Base-by-base conservation (phyloP, 1,139 yeast species). In the Saccharomyces hybrid region DNA sequence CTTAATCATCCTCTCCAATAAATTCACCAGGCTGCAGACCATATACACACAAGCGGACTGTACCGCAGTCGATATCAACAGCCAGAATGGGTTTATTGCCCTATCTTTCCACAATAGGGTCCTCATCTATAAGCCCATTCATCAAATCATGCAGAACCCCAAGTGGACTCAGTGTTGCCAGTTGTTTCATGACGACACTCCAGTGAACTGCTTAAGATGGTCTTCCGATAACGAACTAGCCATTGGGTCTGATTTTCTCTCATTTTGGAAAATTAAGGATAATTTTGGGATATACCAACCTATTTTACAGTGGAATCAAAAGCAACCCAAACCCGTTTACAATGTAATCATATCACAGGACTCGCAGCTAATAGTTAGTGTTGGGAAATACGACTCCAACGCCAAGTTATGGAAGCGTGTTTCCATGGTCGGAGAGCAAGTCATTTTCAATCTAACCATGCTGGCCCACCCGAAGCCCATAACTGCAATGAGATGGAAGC, bases 361-460 rank as follows among this genome's bases (percentile, higher is more conserved):
- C 60, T 81, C 89, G 0, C 80, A 79, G 55, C 74, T 84, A 51
- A 81, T 91, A 27, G 85, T 91, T 3, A 78, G 86, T 51, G 77
- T 81, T 49, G 83, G 84, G 0, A 73, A 72, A 49, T 80, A 78
- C 64, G 96, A 88, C 66, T 75, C 78, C 50, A 73, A 85, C 13
- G 82, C 88, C 34, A 88, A 88, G 65, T 77, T 90, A 3, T 91
- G 97, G 96, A 78, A 84, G 51, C 74, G 97, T 49, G 75, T 84
- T 3, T 80, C 86, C 11, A 87, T 84, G 63, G 60, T 69, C 46
- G 93, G 88, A 11, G 85, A 81, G 26, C 78, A 80, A 54, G 79
- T 87, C 3, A 76, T 83, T 27, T 90, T 89, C 68, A 96, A 87
- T 63, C 74, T 89, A 60, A 73, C 82, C 0, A 85, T 87, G 63